Evolutionary conservation across 768 basidiomycete genomes (phyloP).

Genomic region (Cystofilobasidium ferigula): DNA sequence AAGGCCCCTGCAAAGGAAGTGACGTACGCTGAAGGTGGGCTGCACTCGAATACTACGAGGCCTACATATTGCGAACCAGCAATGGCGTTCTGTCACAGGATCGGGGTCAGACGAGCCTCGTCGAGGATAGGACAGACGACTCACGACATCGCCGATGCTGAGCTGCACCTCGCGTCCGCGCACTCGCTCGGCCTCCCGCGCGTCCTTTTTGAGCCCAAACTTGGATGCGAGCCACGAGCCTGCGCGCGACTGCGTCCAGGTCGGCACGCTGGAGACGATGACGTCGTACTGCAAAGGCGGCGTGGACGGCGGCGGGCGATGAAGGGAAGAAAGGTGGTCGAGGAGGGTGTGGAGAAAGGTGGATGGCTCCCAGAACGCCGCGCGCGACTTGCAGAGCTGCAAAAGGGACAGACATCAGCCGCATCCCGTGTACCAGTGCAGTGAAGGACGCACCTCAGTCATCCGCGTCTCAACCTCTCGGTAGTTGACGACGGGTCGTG

Average conservation of each 20-base stretch:
- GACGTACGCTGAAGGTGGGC: not conserved
- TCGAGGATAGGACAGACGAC: not conserved
- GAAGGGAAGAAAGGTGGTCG: conserved; percentile 2
- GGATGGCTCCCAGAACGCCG: conserved; percentile 9
- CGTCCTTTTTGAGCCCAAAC: not conserved
- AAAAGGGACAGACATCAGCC: not conserved
- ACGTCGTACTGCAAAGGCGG: not conserved
- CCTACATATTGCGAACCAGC: conserved; percentile 10
- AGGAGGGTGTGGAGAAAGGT: conserved; percentile 8
- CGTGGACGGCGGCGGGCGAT: not conserved
- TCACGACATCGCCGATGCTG: conserved; percentile 12
- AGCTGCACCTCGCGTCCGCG: not conserved
- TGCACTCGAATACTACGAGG: conserved; percentile 15
- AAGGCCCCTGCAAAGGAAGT: not conserved
- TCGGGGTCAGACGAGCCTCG: not conserved
- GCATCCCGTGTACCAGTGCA: not conserved
- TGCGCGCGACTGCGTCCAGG: not conserved
- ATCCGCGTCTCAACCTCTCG: not conserved
- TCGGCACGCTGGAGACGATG: not conserved
- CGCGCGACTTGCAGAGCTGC: not conserved
- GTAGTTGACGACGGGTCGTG: not conserved
- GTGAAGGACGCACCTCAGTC: not conserved
- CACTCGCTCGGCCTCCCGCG: not conserved
- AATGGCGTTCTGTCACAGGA: not conserved
- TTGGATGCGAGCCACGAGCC: not conserved